Base-by-base conservation (phyloP, 805 yeast species). In the Pichia cephalocereana region DNA sequence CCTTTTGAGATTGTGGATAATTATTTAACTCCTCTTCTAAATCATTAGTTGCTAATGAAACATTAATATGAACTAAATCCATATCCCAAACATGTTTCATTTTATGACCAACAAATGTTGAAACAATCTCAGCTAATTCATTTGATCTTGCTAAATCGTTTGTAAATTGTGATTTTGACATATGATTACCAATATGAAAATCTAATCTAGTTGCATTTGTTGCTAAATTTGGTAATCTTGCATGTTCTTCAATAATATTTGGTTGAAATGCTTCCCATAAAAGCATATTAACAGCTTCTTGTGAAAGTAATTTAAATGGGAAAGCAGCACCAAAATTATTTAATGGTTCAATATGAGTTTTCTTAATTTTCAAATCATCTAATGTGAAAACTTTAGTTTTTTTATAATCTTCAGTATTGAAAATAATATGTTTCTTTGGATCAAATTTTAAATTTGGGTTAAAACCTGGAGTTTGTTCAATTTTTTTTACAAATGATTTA, bases 271-370 rank as follows among this genome's bases (percentile, higher is more conserved):
- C 61, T 57, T 79, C 83, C 59, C 71, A 70, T 54, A 74, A 70
- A 77, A 79, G 74, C 51, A 79, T 72, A 40, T 71, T 70, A 40
- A 77, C 65, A 1, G 83, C 83, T 54, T 79, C 83, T 40, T 71
- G 70, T 1, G 81, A 74, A 58, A 79, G 73, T 38, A 79, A 60
- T 2, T 81, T 82, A 59, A 79, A 79, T 5, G 84, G 81, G 49
- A 70, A 79, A 37, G 75, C 68, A 19, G 78, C 82, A 36, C 59
- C 75, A 47, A 69, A 60, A 27, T 69, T 63, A 32, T 64, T 58
- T 32, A 66, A 59, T 17, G 67, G 61, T n/a, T 60, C 59, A 12
- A 60, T 61, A 47, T 66, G 70, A 1, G 70, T 66, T 55, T 66
- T 65, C n/a, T 57, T 52, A 47, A 70, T 69, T 3, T 67, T 64